Evolutionary conservation across 2,329 filamentous ascomycete species (phyloP).

Genomic region (Aspergillus unguis): DNA sequence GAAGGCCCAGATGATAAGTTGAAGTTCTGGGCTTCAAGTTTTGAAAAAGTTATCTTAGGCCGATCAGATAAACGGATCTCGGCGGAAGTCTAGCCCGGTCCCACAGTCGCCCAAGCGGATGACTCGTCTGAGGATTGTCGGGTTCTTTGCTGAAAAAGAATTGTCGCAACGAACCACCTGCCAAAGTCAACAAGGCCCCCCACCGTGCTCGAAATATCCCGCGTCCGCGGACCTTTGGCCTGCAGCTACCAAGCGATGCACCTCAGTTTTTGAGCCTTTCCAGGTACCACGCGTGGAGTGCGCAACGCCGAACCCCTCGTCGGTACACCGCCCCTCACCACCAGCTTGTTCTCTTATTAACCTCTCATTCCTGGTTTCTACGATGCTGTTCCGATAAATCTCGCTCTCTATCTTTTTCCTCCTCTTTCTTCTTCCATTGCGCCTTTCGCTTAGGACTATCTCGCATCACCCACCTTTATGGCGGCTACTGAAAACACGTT

Average conservation of each 20-base stretch:
- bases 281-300: slow-evolving; percentile 18
- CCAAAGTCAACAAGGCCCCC: slow-evolving; percentile 11
- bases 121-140: slow-evolving; percentile 18
- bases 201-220: slow-evolving; percentile 17
- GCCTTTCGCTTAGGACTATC: slow-evolving; percentile 7
- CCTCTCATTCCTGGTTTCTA: slow-evolving; percentile 9
- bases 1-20: slow-evolving; percentile 3
- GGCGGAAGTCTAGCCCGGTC: slow-evolving; percentile 25
- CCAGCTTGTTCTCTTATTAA: slow-evolving; percentile 11
- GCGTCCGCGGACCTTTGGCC: slow-evolving; percentile 17
- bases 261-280: slow-evolving; percentile 11
- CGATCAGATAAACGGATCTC: slow-evolving; percentile 45
- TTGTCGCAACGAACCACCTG: slow-evolving; percentile 15
- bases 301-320: slow-evolving; percentile 20
- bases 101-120: slow-evolving; percentile 5
- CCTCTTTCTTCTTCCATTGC: slow-evolving; percentile 3
- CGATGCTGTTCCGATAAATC: slow-evolving; percentile 25
- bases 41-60: slow-evolving; percentile 37
- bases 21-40: slow-evolving; percentile 6
- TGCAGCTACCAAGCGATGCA: slow-evolving; percentile 21
- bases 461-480: slow-evolving; percentile 27
- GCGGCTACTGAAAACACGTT: slow-evolving; percentile 38
- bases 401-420: slow-evolving; percentile 21
- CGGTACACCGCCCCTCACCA: slow-evolving; percentile 22
- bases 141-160: slow-evolving; percentile 11